Evolutionary conservation across 2,329 filamentous ascomycete genomes (phyloP), one percentile per base, ranked within the genome.

Genomic region (Xylogone sp.): DNA sequence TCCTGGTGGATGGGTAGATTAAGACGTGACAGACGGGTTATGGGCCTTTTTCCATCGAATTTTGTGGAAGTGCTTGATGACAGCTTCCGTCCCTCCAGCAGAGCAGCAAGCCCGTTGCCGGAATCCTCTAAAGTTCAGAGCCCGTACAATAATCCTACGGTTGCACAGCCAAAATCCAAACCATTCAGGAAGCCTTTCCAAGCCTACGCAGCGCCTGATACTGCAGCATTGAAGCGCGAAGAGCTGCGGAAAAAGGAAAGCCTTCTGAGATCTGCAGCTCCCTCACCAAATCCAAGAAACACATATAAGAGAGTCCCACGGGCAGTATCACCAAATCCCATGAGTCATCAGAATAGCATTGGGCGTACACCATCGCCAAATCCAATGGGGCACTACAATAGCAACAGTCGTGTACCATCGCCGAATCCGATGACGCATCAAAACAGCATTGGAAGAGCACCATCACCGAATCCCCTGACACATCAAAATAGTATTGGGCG

Each of bases 1-100:
- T 92, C 90, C 45, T 99, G 94, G 94, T 99, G 94, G 94, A 96
- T 92, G 72, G 94, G 94, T 45, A 84, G 93, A 57, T 73, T 99
- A 66, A 89, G 86, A 66, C 84, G 94, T 61, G 94, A 99, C 71
- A 87, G 88, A 69, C 84, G 92, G 65, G 91, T 93, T 64, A 86
- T 97, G 63, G 94, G 94, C 49, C 77, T 94, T 19, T 99, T 99
- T 65, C 94, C 94, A 1, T 97, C 92, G 64, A 99, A 99, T 72
- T 99, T 99, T 66, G 94, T 99, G 66, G 83, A 95, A 67, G 81
- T 99, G 5, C 79, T 99, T 27, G 87, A 89, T 50, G 84, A 94
- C 53, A 82, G 84, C 67, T 97, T 95, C 68, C 85, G 89, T 52
- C 94, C 94, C 54, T 83, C 84, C 62, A 76, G 75, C 43, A 75